phyloP scores from a whole-genome alignment of 331 rosid species.

The Quercus tomentella region DNA sequence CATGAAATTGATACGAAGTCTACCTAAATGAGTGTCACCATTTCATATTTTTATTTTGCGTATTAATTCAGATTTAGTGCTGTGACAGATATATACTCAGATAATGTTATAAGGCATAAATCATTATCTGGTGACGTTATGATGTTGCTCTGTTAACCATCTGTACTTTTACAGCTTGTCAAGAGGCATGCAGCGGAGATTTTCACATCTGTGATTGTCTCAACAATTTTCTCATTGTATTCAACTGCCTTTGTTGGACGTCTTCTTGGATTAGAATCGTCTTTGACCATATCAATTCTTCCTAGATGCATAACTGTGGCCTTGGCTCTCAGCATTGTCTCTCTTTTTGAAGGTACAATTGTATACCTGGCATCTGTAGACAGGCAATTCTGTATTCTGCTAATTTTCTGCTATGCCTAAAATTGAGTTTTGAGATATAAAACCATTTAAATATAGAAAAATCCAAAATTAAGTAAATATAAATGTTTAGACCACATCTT shows the following conservation, averaged over 20 bases:
- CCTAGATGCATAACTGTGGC: constrained; percentile 94
- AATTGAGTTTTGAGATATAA: neutral
- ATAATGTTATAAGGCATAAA: neutral
- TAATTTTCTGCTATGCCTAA: neutral
- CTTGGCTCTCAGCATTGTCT: constrained; percentile 88
- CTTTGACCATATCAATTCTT: constrained; percentile 77
- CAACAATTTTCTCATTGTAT: constrained; percentile 62
- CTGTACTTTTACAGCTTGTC: constrained; percentile 63
- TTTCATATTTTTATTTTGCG: neutral
- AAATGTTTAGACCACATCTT: neutral
- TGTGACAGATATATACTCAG: neutral
- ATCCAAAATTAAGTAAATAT: neutral
- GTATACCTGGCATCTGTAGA: neutral
- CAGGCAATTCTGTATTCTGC: neutral
- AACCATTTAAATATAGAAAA: neutral
- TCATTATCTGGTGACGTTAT: neutral
- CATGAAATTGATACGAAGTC: neutral
- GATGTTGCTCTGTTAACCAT: neutral
- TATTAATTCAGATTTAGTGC: neutral
- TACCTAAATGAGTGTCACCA: neutral
- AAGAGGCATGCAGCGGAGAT: constrained; percentile 97
- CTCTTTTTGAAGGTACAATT: constrained; percentile 82
- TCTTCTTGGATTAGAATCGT: constrained; percentile 71
- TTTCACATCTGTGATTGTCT: constrained; percentile 79
- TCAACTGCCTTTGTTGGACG: constrained; percentile 93